Evolutionary conservation across 1,284 basidiomycete genomes (phyloP), one percentile per base, ranked within the genome.

Genomic region (Ganoderma multipileum): DNA sequence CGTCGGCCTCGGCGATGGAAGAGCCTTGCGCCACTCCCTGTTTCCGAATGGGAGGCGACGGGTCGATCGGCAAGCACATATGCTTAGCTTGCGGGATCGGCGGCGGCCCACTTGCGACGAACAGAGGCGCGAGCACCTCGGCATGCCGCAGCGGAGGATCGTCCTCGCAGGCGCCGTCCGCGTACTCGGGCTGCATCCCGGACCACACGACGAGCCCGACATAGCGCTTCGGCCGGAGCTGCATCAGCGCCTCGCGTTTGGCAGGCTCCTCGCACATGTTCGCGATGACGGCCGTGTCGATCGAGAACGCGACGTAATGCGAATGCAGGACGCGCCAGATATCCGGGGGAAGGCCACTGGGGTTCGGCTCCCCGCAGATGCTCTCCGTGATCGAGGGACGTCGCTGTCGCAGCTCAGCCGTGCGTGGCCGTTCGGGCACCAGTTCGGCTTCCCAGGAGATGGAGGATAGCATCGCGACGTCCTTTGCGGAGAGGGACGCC

Each of bases 121-220:
- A 72, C 33, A 72, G 38, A 9, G 75, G 71, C 3, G 70, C 41
- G 41, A 76, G 65, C 18, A 73, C 75, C 26, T 75, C 72, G 20
- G 70, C 61, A 38, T 66, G 63, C 28, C 28, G 62, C n/a, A 9
- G 20, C 30, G 30, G 30, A 1, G 66, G 61, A 16, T 68, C 66
- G 28, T 68, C 69, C 16, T 71, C 68, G 41, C 20, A 3, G 1
- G 30, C 33, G 4, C 26, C 52, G 20, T 58, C 55, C 33, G 55
- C 33, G n/a, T 58, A 58, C 33, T 54, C 52, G 28, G 52, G 52
- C 52, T 54, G 26, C 33, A 58, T 58, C 20, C 39, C 58, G 7
- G 75, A 75, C 38, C 57, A 60, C 14, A 67, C 70, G 14, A 78
- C 77, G 5, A 76, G 72, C 20, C 76, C 77, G 52, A 76, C 54